Percentiles rank a stretch among this genome's conserved stretches.
These are phyloP conservation scores for Nitzschia inconspicua DNA, from an alignment of 108 stramenopile genomes.

Conservation along the genomic window DNA sequence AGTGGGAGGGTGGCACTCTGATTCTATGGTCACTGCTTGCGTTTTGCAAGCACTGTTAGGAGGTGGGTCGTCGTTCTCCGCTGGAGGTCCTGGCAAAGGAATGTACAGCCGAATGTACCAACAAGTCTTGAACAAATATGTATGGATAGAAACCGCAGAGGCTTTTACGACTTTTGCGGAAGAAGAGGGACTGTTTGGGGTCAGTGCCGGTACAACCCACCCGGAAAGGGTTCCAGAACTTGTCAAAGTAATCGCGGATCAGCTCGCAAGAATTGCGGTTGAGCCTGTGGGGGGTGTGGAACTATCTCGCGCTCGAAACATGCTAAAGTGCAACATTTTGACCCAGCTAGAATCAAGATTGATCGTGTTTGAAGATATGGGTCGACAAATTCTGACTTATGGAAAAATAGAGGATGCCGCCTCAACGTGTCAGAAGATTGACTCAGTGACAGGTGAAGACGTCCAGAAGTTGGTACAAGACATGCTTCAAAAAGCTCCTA, in stretches of 20 bases:
- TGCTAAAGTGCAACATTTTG: conserved; percentile 96
- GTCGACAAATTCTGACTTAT: conserved; percentile 93
- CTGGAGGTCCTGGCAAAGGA: conserved; percentile 99
- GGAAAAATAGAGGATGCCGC: conserved; percentile 80
- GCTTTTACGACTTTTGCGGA: conserved; percentile 88
- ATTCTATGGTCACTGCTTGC: conserved; percentile 87
- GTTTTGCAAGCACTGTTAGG: conserved; percentile 96
- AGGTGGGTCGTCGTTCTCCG: conserved; percentile 96
- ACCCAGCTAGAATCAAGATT: conserved; percentile 94
- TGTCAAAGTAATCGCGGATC: conserved; percentile 70
- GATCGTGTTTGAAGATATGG: conserved; percentile 97
- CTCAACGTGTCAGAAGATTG: conserved; percentile 88
- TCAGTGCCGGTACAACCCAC: conserved; percentile 60
- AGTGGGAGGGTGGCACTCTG: conserved; percentile 94
- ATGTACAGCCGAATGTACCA: conserved; percentile 98
- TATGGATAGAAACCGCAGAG: conserved; percentile 94
- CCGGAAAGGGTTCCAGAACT: conserved; percentile 61
- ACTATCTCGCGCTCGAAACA: conserved; percentile 92
- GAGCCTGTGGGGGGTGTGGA: conserved; percentile 79
- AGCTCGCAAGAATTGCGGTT: conserved; percentile 70
- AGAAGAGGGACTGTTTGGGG: conserved; percentile 91
- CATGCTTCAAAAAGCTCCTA: conserved; percentile 60
- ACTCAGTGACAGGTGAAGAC: conserved; percentile 89
- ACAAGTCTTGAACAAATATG: conserved; percentile 89
- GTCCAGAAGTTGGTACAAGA: conserved; percentile 72